These are phyloP conservation scores for Protea cynaroides DNA, from an alignment of 164 flowering plant genomes.

Conservation along the genomic window DNA sequence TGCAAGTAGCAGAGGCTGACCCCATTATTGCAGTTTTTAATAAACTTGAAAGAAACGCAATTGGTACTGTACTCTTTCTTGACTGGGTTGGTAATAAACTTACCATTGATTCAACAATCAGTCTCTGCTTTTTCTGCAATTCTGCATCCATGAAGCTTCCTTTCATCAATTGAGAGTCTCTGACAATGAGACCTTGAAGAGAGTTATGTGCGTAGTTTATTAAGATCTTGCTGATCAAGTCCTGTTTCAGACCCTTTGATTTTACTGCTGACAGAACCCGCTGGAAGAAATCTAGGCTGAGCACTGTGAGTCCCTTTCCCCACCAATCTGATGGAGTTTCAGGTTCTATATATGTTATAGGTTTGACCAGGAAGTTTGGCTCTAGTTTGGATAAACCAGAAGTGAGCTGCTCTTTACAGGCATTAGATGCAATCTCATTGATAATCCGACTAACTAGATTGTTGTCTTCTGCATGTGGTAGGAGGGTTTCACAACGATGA, in stretches of 20 bases:
- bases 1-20: constrained; percentile 64
- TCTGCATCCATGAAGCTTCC: constrained; percentile 53
- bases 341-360: constrained; percentile 29
- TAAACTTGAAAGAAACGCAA: constrained; percentile 85
- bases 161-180: constrained; percentile 48
- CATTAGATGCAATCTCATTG: constrained; percentile 68
- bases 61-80: constrained; percentile 81
- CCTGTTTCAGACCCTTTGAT: constrained; percentile 82
- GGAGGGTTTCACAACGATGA: constrained; percentile 59
- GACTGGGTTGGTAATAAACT: constrained; percentile 75
- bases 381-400: constrained; percentile 78
- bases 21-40: constrained; percentile 60
- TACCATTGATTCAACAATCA: constrained; percentile 66
- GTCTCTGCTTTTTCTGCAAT: constrained; percentile 68
- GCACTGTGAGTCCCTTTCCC: constrained; percentile 66
- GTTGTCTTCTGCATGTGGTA: constrained; percentile 78
- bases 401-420: constrained; percentile 89
- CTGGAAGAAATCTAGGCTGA: constrained; percentile 82
- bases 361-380: constrained; percentile 44
- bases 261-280: constrained; percentile 72
- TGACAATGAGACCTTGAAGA: constrained; percentile 52
- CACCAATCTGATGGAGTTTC: constrained; percentile 86
- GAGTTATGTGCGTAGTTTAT: constrained; percentile 77
- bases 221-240: constrained; percentile 63
- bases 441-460: constrained; percentile 53